phyloP scores from a whole-genome alignment of 306 rosid species.

The peach (Prunus persica) region Prunus_persica_NCBIv2 NC_034010.1:26940001-26940500 shows the following conservation, averaged over 20 bases:
- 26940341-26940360: conserved; percentile 78
- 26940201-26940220: conserved; percentile 43
- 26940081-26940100: background rate
- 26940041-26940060: too few species aligned
- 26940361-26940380: conserved; percentile 68
- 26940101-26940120: conserved; percentile 35
- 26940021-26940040: background rate
- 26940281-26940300: conserved; percentile 16
- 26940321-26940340: conserved; percentile 94
- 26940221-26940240: conserved; percentile 3
- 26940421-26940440: conserved; percentile 60
- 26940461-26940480: conserved; percentile 66
- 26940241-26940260: background rate
- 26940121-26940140: conserved; percentile 32
- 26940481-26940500: conserved; percentile 81
- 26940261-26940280: background rate
- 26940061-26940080: background rate
- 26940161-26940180: conserved; percentile 24
- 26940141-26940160: conserved; percentile 10
- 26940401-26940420: conserved; percentile 46
- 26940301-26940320: conserved; percentile 60
- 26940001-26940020: conserved; percentile 44
- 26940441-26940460: conserved; percentile 47
- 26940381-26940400: conserved; percentile 55
- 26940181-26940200: conserved; percentile 16